These are phyloP conservation scores for Rutstroemia sp. DNA, from an alignment of 2,329 filamentous ascomycete genomes.

Conservation along the genomic window DNA sequence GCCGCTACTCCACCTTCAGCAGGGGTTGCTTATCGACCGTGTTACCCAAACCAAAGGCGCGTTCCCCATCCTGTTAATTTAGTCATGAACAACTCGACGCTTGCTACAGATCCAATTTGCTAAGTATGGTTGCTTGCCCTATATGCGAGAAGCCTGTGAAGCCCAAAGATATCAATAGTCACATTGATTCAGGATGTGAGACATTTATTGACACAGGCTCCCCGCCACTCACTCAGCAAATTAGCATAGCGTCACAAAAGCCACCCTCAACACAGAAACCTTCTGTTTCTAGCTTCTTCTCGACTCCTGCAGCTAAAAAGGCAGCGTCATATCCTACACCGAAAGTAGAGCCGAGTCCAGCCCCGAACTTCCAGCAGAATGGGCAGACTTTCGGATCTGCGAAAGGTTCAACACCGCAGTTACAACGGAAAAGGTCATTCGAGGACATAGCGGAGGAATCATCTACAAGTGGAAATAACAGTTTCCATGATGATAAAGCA, in stretches of 20 bases:
- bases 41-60: background rate
- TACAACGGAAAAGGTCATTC: conserved; percentile 27
- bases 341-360: conserved; percentile 28
- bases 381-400: conserved; percentile 16
- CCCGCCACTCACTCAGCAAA: conserved; percentile 31
- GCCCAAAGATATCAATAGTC: conserved; percentile 72
- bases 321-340: conserved; percentile 28
- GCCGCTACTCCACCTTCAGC: background rate
- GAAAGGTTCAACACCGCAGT: conserved; percentile 15
- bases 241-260: conserved; percentile 38
- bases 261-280: conserved; percentile 30
- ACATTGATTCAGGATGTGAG: conserved; percentile 79
- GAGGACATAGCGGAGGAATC: conserved; percentile 17
- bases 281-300: conserved; percentile 52
- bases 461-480: conserved; percentile 12
- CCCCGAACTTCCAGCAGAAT: conserved; percentile 27
- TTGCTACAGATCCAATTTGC: background rate
- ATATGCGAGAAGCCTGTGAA: conserved; percentile 72
- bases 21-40: background rate
- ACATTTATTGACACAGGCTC: conserved; percentile 51
- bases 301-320: conserved; percentile 52
- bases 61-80: background rate
- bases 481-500: conserved; percentile 2
- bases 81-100: background rate
- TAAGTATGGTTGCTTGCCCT: conserved; percentile 60